Base-by-base conservation (phyloP, 768 basidiomycete genomes). In the Termitomyces sp. region DNA sequence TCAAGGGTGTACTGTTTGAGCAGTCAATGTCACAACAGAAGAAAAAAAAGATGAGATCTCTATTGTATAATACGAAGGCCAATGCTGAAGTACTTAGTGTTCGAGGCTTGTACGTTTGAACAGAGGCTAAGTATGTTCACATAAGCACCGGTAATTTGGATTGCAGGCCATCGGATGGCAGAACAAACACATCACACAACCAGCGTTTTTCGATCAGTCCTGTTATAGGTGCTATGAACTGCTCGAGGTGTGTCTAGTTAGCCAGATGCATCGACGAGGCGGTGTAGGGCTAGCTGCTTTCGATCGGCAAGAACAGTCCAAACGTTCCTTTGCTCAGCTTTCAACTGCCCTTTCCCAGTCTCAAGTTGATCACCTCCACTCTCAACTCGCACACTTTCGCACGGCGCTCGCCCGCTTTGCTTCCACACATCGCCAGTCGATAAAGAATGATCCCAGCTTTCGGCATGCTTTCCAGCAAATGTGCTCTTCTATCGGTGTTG, bases 401-500 rank as follows among this genome's bases (percentile, higher is more conserved):
- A 75, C 84, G 2, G 84, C 91, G 0, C 83, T 98, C 49, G 71
- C 81, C 3, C 80, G 79, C 56, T 99, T 98, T 64, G 92, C 94
- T 1, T 73, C 82, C 26, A 84, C 84, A 9, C 94, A 98, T 69
- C 86, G 92, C 50, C 83, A 87, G 43, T 83, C 87, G 55, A 98
- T 99, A 66, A 82, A 84, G 56, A 76, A 77, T 50, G 89, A 96
- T 62, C 93, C 96, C 1, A 78, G 81, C 3, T 95, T 99, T 69
- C 81, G 97, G 4, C 89, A 88, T 77, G 88, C 85, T 19, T 98
- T 98, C 72, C 91, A 94, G 62, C 88, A 91, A 57, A 97, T 99
- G 93, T 99, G 97, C 68, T 82, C 89, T 2, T 86, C 88, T 15
- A 91, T 99, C 55, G 94, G 94, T 33, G 93, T 99, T 23, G 97